Evolutionary conservation across 805 yeast genomes (phyloP).

Genomic region (Candida sanyiensis): DNA sequence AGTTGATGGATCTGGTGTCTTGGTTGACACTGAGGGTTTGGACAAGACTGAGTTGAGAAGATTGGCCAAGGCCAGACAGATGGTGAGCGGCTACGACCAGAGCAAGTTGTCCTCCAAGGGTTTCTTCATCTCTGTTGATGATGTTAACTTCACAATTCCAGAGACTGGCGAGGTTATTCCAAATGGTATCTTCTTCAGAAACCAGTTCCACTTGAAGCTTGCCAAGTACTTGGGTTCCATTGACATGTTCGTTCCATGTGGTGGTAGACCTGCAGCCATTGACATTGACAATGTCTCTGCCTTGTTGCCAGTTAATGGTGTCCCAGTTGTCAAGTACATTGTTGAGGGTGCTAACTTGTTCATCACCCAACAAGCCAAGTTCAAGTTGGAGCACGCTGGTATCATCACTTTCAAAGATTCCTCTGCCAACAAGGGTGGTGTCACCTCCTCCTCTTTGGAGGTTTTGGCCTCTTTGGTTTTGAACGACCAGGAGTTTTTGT

Average conservation of each 20-base stretch:
- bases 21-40: conserved; percentile 87
- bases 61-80: conserved; percentile 72
- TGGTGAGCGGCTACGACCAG: conserved; percentile 64
- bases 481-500: conserved; percentile 75
- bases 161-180: conserved; percentile 60
- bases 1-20: conserved; percentile 94
- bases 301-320: conserved; percentile 70
- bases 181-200: conserved; percentile 87
- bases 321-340: conserved; percentile 72
- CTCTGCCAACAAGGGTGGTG: conserved; percentile 97
- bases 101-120: conserved; percentile 68
- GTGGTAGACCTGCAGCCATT: conserved; percentile 97
- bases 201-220: conserved; percentile 75
- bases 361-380: conserved; percentile 89
- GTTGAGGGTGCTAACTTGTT: conserved; percentile 98
- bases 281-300: conserved; percentile 74
- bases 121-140: conserved; percentile 80
- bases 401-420: conserved; percentile 89
- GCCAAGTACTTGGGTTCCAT: conserved; percentile 58
- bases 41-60: conserved; percentile 72
- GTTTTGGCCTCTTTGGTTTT: conserved; percentile 91
- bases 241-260: conserved; percentile 94
- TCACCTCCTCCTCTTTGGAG: conserved; percentile 91
- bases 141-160: conserved; percentile 72
- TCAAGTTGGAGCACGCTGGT: conserved; percentile 81